Percentiles rank a stretch among this genome's conserved stretches.
phyloP scores from a whole-genome alignment of 805 yeast species.

The Metschnikowia lachancei region DNA sequence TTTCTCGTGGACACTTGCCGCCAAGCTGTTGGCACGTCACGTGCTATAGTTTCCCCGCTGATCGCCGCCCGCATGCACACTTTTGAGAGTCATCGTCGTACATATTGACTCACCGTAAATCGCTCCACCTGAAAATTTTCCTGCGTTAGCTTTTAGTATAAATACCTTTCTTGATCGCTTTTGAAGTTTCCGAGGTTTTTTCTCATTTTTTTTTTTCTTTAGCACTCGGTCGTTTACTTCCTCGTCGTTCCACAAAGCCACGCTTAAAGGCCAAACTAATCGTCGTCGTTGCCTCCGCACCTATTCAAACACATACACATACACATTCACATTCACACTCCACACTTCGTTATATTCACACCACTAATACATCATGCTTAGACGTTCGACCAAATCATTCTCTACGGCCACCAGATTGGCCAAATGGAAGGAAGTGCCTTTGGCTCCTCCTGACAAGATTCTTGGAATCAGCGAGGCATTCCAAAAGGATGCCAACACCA shows the following conservation, averaged over 20 bases:
- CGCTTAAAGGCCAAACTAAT: too few relatives aligned
- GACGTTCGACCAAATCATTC: constrained; percentile 19
- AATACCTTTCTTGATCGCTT: background rate
- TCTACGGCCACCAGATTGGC: constrained; percentile 20
- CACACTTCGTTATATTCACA: background rate
- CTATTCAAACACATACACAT: background rate
- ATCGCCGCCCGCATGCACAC: constrained; percentile 1
- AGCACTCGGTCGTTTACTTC: background rate
- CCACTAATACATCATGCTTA: constrained; percentile 16
- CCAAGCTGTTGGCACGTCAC: constrained; percentile 1
- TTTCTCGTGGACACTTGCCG: constrained; percentile 1
- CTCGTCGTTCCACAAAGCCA: too few relatives aligned
- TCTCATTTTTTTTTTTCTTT: background rate
- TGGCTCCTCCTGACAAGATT: constrained; percentile 82
- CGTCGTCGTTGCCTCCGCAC: too few relatives aligned
- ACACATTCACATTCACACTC: background rate
- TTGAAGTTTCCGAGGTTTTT: background rate
- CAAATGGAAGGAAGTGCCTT: constrained; percentile 38
- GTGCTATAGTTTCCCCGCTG: constrained; percentile 11
- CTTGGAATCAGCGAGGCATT: constrained; percentile 74
- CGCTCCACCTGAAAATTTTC: constrained; percentile 10
- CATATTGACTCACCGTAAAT: constrained; percentile 14
- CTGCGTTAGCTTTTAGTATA: constrained; percentile 13
- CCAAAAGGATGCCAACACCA: constrained; percentile 58
- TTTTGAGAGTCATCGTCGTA: constrained; percentile 14